Evolutionary conservation across 169 alveolate species (phyloP), one percentile per base, ranked within the genome.

Genomic region (Plasmodium gaboni): DNA sequence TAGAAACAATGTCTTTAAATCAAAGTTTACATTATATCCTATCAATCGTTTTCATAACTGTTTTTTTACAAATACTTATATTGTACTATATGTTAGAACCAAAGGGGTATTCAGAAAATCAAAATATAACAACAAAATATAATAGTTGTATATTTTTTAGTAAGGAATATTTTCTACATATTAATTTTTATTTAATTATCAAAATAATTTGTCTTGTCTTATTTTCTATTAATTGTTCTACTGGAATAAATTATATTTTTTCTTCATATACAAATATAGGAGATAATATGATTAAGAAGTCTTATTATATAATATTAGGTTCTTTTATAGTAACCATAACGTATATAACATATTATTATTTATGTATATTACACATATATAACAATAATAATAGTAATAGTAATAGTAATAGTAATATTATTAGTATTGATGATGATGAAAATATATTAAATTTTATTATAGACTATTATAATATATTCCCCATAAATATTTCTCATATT

Each of bases 201-300:
- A 55, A 86, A 38, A 63, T 86, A 60, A 22, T 60, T 59, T 59
- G 59, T 44, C 32, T 65, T 7, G 92, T 86, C 3, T 26, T 86
- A 53, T 3, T 86, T 12, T 86, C 92, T 17, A 17, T 86, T 70
- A 86, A 86, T 50, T 86, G 92, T 51, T 44, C 87, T 8, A 70
- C 92, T n/a, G 92, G 92, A 46, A 24, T 86, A 26, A 86, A 86
- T 64, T 86, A 69, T 64, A 71, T 70, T 68, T 65, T 86, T 86
- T 70, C 92, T 6, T 86, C 92, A 15, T 70, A 70, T 63, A 86
- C 87, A 0, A 71, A 69, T 59, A 61, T 86, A 15, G 92, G 92
- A 48, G 73, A 69, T n/a, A 86, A 86, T 73, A 61, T 86, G 9
- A 44, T 86, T 44, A 13, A 24, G 1, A 44, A 22, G 48, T 8